Evolutionary conservation across 1,139 yeast genomes (phyloP).

Genomic region (Eremothecium sinecaudum): DNA sequence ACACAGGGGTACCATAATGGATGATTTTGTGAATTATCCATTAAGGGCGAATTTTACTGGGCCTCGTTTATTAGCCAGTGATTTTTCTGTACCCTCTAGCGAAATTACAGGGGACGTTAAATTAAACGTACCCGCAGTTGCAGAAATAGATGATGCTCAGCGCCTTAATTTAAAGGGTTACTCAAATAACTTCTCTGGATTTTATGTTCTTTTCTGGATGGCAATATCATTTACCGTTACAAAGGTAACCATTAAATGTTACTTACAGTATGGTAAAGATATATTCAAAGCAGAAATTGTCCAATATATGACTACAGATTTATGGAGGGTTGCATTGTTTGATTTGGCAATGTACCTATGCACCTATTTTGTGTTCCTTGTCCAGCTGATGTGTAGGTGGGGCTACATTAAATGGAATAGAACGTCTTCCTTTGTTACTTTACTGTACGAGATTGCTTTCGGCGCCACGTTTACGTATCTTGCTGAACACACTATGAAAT

Average conservation of each 20-base stretch:
- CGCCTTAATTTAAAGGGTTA: conserved; percentile 28
- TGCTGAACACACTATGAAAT: conserved; percentile 41
- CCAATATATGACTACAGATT: conserved; percentile 41
- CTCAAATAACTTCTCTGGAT: conserved; percentile 42
- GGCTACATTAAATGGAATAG: conserved; percentile 46
- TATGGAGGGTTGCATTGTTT: conserved; percentile 54
- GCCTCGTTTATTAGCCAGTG: conserved; percentile 26
- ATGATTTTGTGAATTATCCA: conserved; percentile 32
- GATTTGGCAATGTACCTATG: conserved; percentile 63
- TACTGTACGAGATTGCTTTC: conserved; percentile 44
- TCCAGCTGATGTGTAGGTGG: conserved; percentile 44
- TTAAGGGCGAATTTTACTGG: conserved; percentile 23
- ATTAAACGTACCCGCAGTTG: not conserved
- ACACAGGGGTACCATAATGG: conserved; percentile 42
- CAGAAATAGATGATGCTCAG: conserved; percentile 6
- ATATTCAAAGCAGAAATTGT: conserved; percentile 44
- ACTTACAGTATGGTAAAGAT: conserved; percentile 29
- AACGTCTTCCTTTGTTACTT: conserved; percentile 54
- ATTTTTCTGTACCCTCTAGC: no score
- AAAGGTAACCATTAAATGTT: conserved; percentile 40
- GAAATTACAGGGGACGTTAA: not conserved
- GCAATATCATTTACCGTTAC: conserved; percentile 46
- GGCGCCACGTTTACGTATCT: conserved; percentile 40
- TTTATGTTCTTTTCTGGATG: conserved; percentile 62
- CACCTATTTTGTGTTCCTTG: conserved; percentile 44